Percentiles rank a stretch among this genome's conserved stretches.
phyloP scores from a whole-genome alignment of 2,329 filamentous ascomycete species.

The Paracoccidioides brasiliensis region DNA sequence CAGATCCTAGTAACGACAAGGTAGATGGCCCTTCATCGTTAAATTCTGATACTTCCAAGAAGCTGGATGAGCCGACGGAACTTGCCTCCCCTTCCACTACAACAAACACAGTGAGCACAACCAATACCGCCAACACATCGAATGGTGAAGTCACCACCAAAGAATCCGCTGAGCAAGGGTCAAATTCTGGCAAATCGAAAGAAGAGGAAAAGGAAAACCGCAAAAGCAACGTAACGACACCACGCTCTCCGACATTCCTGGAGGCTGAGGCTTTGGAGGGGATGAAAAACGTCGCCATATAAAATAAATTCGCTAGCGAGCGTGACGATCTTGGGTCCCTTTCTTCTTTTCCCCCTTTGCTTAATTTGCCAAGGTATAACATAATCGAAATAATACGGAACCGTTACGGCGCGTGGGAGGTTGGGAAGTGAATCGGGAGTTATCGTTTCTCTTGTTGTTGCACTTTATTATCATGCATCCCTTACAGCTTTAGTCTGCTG shows the following conservation, averaged over 20 bases:
- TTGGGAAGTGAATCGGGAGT: too few relatives aligned
- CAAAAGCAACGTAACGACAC: slow-evolving; percentile 16
- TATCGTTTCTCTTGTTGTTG: too few relatives aligned
- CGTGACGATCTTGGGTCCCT: neutral
- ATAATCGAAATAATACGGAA: slow-evolving; percentile 2
- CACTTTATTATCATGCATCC: too few relatives aligned
- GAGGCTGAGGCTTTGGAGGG: slow-evolving; percentile 31
- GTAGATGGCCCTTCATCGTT: slow-evolving; percentile 20
- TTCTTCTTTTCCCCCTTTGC: neutral
- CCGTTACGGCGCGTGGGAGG: neutral
- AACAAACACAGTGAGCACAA: slow-evolving; percentile 12
- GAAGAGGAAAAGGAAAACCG: slow-evolving; percentile 23
- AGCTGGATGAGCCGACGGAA: slow-evolving; percentile 28
- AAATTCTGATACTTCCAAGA: slow-evolving; percentile 18
- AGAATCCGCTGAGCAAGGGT: slow-evolving; percentile 14
- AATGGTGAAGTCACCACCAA: slow-evolving; percentile 13
- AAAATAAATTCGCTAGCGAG: slow-evolving; percentile 8
- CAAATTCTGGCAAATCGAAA: slow-evolving; percentile 13
- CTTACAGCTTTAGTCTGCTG: too few relatives aligned
- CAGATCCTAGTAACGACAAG: slow-evolving; percentile 22
- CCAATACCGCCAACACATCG: slow-evolving; percentile 7
- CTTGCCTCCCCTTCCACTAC: slow-evolving; percentile 24
- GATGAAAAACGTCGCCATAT: slow-evolving; percentile 38
- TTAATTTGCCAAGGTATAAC: neutral
- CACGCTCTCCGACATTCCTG: slow-evolving; percentile 18